phyloP scores from a whole-genome alignment of 1,284 basidiomycete genomes.

The Calocybe gambosa region DNA sequence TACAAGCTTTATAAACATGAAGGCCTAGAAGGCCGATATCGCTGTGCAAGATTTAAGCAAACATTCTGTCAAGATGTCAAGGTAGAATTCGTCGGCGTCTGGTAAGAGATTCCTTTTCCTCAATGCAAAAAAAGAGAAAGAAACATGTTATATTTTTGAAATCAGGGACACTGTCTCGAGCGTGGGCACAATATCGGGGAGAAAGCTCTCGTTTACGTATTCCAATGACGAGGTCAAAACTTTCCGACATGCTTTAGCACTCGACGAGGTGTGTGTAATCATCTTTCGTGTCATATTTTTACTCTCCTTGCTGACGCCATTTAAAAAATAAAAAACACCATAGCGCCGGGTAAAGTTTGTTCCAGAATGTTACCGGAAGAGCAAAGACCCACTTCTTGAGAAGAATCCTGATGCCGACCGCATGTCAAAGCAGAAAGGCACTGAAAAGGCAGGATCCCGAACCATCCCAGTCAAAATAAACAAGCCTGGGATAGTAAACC shows the following conservation, averaged over 20 bases:
- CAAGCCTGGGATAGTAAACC: too few relatives aligned
- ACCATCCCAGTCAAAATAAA: too few relatives aligned
- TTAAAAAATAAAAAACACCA: slow-evolving; percentile 12
- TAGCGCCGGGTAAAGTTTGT: neutral
- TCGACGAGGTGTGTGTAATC: slow-evolving; percentile 50
- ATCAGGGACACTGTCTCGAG: slow-evolving; percentile 55
- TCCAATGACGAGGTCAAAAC: slow-evolving; percentile 49
- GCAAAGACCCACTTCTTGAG: too few relatives aligned
- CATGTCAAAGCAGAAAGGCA: too few relatives aligned
- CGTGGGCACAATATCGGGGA: slow-evolving; percentile 46
- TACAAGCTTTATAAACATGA: slow-evolving; percentile 58
- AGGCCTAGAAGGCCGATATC: slow-evolving; percentile 44
- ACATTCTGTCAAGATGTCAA: slow-evolving; percentile 53
- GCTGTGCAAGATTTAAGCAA: slow-evolving; percentile 55
- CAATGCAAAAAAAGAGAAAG: slow-evolving; percentile 1
- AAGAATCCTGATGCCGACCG: too few relatives aligned
- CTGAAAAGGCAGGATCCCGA: too few relatives aligned
- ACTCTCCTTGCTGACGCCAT: too few relatives aligned
- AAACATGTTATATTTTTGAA: neutral
- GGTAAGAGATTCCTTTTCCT: slow-evolving; percentile 28
- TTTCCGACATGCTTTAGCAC: slow-evolving; percentile 61
- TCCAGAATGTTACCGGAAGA: too few relatives aligned
- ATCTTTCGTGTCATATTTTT: slow-evolving; percentile 17
- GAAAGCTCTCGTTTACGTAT: slow-evolving; percentile 31
- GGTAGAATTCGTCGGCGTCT: slow-evolving; percentile 59